Conservation (phyloP, 805 yeast genomes). For the Barnettozyma wickerhamii region DNA sequence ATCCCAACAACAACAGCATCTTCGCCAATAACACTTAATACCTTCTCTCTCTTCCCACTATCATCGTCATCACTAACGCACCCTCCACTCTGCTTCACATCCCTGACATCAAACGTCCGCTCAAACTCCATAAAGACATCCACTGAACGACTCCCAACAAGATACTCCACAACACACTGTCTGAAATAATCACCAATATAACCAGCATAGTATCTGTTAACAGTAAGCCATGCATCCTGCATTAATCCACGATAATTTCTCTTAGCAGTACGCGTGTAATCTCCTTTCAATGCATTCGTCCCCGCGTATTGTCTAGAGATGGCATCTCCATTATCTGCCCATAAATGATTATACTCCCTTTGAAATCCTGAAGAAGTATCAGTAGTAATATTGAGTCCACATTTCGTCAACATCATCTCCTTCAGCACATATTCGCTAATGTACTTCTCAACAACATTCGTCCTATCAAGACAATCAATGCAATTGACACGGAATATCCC, state of each 20-base stretch:
- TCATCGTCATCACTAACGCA: slow-evolving; percentile 9
- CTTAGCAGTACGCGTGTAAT: slow-evolving; percentile 39
- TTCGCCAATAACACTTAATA: too few relatives aligned
- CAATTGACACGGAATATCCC: slow-evolving; percentile 60
- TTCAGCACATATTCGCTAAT: slow-evolving; percentile 28
- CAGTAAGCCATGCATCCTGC: slow-evolving; percentile 38
- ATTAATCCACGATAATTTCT: slow-evolving; percentile 38
- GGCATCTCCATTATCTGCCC: slow-evolving; percentile 72
- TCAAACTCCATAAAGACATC: slow-evolving; percentile 39
- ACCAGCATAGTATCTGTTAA: slow-evolving; percentile 40
- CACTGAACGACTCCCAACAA: slow-evolving; percentile 33
- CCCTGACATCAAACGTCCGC: slow-evolving; percentile 27
- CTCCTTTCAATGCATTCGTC: slow-evolving; percentile 51
- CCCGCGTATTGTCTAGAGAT: slow-evolving; percentile 60
- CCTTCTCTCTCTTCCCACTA: slow-evolving; percentile 22
- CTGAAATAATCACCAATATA: slow-evolving; percentile 40
- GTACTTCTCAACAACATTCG: slow-evolving; percentile 47
- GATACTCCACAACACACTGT: slow-evolving; percentile 39
- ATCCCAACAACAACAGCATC: slow-evolving; percentile 23
- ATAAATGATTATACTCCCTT: slow-evolving; percentile 31
- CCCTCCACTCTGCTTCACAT: too few relatives aligned
- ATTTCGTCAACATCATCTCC: slow-evolving; percentile 25
- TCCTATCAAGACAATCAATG: slow-evolving; percentile 61
- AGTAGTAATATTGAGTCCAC: too few relatives aligned
- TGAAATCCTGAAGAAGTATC: too few relatives aligned